Evolutionary conservation across 164 flowering plant species (phyloP).

Genomic region (Protea cynaroides): DNA sequence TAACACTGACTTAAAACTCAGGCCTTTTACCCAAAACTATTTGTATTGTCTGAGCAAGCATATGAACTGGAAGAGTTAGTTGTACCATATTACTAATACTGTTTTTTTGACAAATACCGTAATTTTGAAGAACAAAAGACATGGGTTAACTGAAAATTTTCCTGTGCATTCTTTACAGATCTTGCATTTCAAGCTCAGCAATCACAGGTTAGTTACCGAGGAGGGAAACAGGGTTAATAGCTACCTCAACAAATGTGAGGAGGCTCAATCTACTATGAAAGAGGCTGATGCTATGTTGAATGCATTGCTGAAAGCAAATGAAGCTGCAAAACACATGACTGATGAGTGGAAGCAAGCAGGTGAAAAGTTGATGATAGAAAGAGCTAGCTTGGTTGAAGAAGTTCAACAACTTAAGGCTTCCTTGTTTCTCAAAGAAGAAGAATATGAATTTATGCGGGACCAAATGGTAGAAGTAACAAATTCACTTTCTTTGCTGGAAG

Average conservation of each 20-base stretch:
- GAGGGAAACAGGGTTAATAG: conserved; percentile 25
- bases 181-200: conserved; percentile 9
- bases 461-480: conserved; percentile 32
- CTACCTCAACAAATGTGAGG: conserved; percentile 57
- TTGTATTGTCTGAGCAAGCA: background rate
- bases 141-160: background rate
- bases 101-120: conserved; percentile 1
- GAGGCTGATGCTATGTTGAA: conserved; percentile 73
- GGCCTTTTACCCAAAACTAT: background rate
- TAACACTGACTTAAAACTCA: conserved; percentile 4
- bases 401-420: conserved; percentile 45
- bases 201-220: conserved; percentile 18
- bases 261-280: conserved; percentile 54
- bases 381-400: conserved; percentile 45
- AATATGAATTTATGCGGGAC: conserved; percentile 31
- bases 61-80: background rate
- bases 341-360: conserved; percentile 48
- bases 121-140: background rate
- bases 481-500: conserved; percentile 45
- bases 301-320: conserved; percentile 50
- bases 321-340: conserved; percentile 39
- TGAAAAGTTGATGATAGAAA: conserved; percentile 45
- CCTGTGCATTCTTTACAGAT: conserved; percentile 10
- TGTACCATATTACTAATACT: background rate
- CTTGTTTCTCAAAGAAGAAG: conserved; percentile 36